Base-by-base conservation (phyloP, 768 basidiomycete species). In the Xerocomellus amylosporus region DNA sequence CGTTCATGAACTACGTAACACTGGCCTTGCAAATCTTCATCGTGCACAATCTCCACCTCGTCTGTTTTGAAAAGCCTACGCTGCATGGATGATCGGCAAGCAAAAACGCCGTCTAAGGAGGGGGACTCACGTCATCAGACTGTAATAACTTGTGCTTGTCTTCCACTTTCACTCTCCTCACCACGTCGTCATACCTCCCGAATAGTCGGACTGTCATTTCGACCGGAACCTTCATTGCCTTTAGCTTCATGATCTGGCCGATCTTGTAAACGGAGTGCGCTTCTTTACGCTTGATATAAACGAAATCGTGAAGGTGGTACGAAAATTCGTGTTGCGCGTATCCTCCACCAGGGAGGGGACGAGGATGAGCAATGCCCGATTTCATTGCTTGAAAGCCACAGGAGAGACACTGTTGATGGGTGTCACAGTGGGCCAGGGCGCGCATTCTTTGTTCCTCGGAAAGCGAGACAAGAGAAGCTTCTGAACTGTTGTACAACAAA, bases 231-330 rank as follows among this genome's bases (percentile, higher is more conserved):
- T 53, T 60, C 26, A 64, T 64, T n/a, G 60, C 56, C 39, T 59
- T 58, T 19, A 87, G 64, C 5, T 69, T 63, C 15, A 72, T 56
- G 37, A 90, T 80, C 58, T 87, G 86, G 0, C 77, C 86, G 49
- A 90, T 80, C 6, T 73, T 64, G 40, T 85, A 74, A 24, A 53
- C 61, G 15, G 64, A 52, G 12, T 71, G 58, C 12, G 59, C 58
- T 14, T 61, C 52, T 34, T 67, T 55, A 15, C 71, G 70, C 38
- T 73, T 75, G 37, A 87, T 49, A 62, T 87, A 89, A 10, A 87
- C 76, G 55, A 82, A 88, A 56, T 89, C 88, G 42, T 76, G 46
- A 9, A 72, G 49, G 60, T 89, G 88, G 63, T 83, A 90, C 1
- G 63, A 57, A 10, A 73, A 64, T 4, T 79, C 79, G 39, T 73